These are phyloP conservation scores for Solanum phureja DNA, from an alignment of 257 asterid genomes.

Conservation along the genomic window DNA sequence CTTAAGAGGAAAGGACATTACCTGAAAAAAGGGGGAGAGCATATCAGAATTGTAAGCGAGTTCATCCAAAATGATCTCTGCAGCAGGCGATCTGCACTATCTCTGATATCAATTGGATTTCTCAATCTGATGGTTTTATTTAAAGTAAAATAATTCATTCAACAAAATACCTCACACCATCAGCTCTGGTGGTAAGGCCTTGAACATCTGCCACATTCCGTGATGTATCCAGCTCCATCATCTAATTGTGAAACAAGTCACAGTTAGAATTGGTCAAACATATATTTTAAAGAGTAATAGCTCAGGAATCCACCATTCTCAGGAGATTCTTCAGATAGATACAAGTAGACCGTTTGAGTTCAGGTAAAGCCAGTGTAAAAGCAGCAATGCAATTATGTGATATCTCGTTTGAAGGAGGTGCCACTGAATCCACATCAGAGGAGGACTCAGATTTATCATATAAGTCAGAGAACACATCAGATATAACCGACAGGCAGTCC, in stretches of 20 bases:
- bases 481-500: slow-evolving; percentile 45
- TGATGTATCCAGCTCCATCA: slow-evolving; percentile 75
- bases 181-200: slow-evolving; percentile 72
- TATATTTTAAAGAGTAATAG: neutral
- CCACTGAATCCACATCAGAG: slow-evolving; percentile 20
- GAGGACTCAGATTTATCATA: slow-evolving; percentile 8
- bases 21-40: slow-evolving; percentile 71
- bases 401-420: slow-evolving; percentile 17
- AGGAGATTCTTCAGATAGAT: slow-evolving; percentile 48
- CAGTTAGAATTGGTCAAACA: slow-evolving; percentile 1
- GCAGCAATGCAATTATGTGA: slow-evolving; percentile 20
- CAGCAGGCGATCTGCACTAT: slow-evolving; percentile 61
- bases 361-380: slow-evolving; percentile 51
- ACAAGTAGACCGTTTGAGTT: slow-evolving; percentile 39
- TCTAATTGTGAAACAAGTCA: slow-evolving; percentile 25
- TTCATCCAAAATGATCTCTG: slow-evolving; percentile 75
- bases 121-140: neutral
- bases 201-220: slow-evolving; percentile 51
- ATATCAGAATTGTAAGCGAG: slow-evolving; percentile 44
- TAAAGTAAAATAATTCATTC: neutral
- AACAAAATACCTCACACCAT: slow-evolving; percentile 56
- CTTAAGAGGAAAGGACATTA: slow-evolving; percentile 20
- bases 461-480: slow-evolving; percentile 20
- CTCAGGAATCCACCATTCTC: slow-evolving; percentile 39
- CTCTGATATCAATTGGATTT: slow-evolving; percentile 4